Evolutionary conservation across 2,329 filamentous ascomycete genomes (phyloP).

Genomic region (Microsporum ferrugineum): DNA sequence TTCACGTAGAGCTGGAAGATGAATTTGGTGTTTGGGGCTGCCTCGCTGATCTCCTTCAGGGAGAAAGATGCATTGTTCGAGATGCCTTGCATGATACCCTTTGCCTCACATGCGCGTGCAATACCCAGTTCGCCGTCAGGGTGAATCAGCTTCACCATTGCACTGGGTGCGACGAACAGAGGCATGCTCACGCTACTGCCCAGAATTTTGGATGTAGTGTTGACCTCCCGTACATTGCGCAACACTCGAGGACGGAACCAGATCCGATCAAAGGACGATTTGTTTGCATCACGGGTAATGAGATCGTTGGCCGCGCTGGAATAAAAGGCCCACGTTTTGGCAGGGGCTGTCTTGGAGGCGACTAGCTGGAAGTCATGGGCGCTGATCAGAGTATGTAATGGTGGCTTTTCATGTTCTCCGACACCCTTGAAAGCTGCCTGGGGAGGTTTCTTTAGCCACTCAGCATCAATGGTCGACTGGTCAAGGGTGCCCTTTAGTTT

Average conservation of each 20-base stretch:
- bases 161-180: conserved; percentile 53
- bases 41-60: conserved; percentile 42
- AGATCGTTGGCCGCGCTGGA: conserved; percentile 55
- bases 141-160: conserved; percentile 53
- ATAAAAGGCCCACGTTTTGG: conserved; percentile 60
- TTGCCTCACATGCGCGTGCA: conserved; percentile 40
- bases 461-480: conserved; percentile 36
- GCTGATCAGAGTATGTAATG: conserved; percentile 46
- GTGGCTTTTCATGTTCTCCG: conserved; percentile 20
- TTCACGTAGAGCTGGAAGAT: conserved; percentile 49
- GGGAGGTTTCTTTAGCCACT: conserved; percentile 36
- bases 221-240: conserved; percentile 42
- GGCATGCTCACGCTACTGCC: conserved; percentile 44
- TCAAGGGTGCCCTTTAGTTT: conserved; percentile 43
- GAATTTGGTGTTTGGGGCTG: conserved; percentile 34
- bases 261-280: conserved; percentile 39
- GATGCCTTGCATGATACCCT: conserved; percentile 48
- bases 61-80: conserved; percentile 52
- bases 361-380: conserved; percentile 50
- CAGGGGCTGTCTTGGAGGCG: conserved; percentile 44
- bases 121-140: conserved; percentile 52
- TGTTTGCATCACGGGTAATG: conserved; percentile 47
- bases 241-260: conserved; percentile 39
- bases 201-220: conserved; percentile 44
- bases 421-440: conserved; percentile 21